Evolutionary conservation across 345 rosid species (phyloP).

Genomic region (Erodium maritimum): DNA sequence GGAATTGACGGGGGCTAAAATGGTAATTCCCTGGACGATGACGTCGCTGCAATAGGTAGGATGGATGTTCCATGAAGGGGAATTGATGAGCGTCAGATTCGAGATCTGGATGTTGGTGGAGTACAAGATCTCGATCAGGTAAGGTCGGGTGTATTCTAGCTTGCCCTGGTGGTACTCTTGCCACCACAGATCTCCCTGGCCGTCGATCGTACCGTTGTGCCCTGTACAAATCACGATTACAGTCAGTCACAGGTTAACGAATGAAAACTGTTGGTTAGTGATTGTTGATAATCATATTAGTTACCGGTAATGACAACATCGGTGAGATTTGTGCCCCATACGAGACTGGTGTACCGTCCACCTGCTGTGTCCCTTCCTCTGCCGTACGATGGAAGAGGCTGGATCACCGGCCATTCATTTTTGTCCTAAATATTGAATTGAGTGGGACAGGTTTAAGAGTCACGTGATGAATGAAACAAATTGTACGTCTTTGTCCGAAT

Average conservation of each 20-base stretch:
- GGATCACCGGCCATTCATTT: conserved; percentile 55
- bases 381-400: conserved; percentile 82
- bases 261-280: neutral
- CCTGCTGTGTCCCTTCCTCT: conserved; percentile 85
- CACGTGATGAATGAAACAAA: too few relatives aligned
- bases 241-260: too few relatives aligned
- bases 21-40: conserved; percentile 65
- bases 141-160: conserved; percentile 81
- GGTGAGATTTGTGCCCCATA: conserved; percentile 80
- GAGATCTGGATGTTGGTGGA: conserved; percentile 62
- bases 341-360: conserved; percentile 70
- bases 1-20: conserved; percentile 71
- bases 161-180: conserved; percentile 62
- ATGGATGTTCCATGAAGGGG: conserved; percentile 90
- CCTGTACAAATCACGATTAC: conserved; percentile 25
- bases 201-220: conserved; percentile 72
- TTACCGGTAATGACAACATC: conserved; percentile 75
- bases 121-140: conserved; percentile 72
- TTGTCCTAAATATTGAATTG: conserved; percentile 24
- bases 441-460: too few relatives aligned
- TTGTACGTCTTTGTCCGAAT: neutral
- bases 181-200: conserved; percentile 96
- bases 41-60: conserved; percentile 77
- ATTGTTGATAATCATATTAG: too few relatives aligned
- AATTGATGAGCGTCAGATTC: conserved; percentile 63